Evolutionary conservation across 129 eudicot genomes (phyloP).

Genomic region (Chrysanthemum seticuspe): DNA sequence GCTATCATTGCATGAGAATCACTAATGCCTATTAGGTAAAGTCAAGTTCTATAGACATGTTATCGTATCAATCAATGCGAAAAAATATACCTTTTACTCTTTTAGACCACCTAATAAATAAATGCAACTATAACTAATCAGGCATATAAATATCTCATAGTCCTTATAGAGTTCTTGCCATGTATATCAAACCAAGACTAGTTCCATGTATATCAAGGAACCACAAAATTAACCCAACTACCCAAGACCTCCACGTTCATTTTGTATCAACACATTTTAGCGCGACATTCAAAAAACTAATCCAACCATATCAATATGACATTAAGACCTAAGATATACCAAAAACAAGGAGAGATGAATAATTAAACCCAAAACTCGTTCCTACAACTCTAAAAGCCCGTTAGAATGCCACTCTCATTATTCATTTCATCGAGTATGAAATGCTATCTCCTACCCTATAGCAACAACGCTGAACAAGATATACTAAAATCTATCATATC

Average conservation of each 20-base stretch:
- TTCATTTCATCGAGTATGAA: too few relatives aligned
- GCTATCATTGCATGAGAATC: not conserved
- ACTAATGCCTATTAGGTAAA: not conserved
- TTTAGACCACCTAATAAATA: not conserved
- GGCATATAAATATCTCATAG: not conserved
- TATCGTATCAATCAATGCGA: not conserved
- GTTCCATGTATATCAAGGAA: not conserved
- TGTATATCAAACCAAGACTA: conserved; percentile 1
- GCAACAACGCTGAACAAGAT: too few relatives aligned
- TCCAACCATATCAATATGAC: not conserved
- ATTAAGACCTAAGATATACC: not conserved
- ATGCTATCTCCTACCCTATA: too few relatives aligned
- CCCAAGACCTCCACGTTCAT: too few relatives aligned
- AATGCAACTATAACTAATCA: not conserved
- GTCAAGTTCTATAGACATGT: not conserved
- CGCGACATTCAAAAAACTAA: too few relatives aligned
- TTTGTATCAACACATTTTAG: too few relatives aligned
- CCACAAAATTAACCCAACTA: too few relatives aligned
- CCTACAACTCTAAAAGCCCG: too few relatives aligned
- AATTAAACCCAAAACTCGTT: too few relatives aligned
- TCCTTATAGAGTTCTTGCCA: not conserved
- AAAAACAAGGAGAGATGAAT: too few relatives aligned
- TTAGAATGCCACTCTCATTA: too few relatives aligned
- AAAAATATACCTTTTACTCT: not conserved
- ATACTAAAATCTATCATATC: too few relatives aligned